phyloP scores from a whole-genome alignment of 176 grass and related monocot genomes.

The Cenchrus purpureus region DNA sequence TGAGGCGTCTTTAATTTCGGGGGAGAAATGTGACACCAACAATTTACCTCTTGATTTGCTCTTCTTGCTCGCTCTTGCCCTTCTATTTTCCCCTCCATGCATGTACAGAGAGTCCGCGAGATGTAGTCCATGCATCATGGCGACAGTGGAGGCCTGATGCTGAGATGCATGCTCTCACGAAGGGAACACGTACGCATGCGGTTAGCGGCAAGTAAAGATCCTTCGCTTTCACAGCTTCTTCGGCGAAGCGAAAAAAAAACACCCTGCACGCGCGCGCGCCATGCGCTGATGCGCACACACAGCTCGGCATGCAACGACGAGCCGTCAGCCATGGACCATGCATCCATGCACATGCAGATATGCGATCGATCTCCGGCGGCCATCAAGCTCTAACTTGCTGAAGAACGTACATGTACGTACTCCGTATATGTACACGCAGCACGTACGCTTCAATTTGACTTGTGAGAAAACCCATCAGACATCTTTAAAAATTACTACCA shows the following conservation, averaged over 20 bases:
- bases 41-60: no score
- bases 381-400: background rate
- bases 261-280: background rate
- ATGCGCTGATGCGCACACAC: background rate
- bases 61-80: no score
- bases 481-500: no score
- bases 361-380: background rate
- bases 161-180: background rate
- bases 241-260: background rate
- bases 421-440: background rate
- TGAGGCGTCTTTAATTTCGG: no score
- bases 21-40: no score
- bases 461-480: no score
- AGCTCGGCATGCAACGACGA: background rate
- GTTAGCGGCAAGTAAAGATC: background rate
- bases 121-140: background rate
- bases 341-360: background rate
- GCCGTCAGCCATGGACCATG: constrained; percentile 16
- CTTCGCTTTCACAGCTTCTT: constrained; percentile 30
- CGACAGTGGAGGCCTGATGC: background rate
- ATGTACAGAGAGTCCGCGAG: background rate
- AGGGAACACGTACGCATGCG: constrained; percentile 18
- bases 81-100: no score
- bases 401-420: background rate
- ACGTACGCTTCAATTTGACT: no score